phyloP scores from a whole-genome alignment of 768 basidiomycete genomes.

The Kwoniella europaea region DNA sequence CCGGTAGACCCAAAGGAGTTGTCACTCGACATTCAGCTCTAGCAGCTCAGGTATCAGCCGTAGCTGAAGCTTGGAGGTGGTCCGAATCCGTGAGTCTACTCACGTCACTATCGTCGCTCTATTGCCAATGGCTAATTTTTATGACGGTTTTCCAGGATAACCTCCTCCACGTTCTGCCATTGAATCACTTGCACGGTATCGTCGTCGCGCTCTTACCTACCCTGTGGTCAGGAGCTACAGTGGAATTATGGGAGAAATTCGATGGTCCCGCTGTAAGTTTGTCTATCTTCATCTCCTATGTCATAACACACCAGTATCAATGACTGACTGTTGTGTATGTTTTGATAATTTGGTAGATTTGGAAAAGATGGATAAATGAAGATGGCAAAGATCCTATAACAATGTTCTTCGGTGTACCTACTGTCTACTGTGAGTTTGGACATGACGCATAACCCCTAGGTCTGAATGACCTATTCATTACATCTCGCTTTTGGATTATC shows the following conservation, averaged over 20 bases:
- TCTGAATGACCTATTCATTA: neutral
- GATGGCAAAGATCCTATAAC: conserved; percentile 38
- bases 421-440: conserved; percentile 41
- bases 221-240: conserved; percentile 50
- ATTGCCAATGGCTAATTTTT: neutral
- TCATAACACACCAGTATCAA: too few relatives aligned
- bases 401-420: conserved; percentile 54
- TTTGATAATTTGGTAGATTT: conserved; percentile 28
- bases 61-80: conserved; percentile 36
- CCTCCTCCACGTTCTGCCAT: conserved; percentile 38
- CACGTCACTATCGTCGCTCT: neutral
- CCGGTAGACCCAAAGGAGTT: conserved; percentile 39
- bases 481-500: neutral
- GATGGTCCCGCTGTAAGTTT: conserved; percentile 37
- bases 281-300: too few relatives aligned
- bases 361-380: conserved; percentile 45
- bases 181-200: conserved; percentile 54
- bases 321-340: too few relatives aligned
- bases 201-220: conserved; percentile 50
- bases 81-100: conserved; percentile 14
- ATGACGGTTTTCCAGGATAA: conserved; percentile 12
- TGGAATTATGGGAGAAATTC: conserved; percentile 50
- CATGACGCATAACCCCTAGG: neutral
- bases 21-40: conserved; percentile 39
- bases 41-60: conserved; percentile 28